Base-by-base conservation (phyloP, 2,329 filamentous ascomycete genomes). In the Fusarium paranaense region DNA sequence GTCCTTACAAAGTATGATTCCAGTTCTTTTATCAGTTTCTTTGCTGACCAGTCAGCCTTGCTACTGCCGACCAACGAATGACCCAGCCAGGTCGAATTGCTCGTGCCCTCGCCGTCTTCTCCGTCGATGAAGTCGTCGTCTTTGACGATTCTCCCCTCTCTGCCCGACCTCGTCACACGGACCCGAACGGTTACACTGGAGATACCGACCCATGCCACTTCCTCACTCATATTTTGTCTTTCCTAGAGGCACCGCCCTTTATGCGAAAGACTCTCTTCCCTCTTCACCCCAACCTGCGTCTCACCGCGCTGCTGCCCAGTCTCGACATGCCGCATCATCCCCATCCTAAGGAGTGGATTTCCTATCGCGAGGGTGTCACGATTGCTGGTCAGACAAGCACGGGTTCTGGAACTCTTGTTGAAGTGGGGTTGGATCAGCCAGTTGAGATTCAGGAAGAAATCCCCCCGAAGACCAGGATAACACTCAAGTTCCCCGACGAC, bases 251-350 rank as follows among this genome's bases (percentile, higher is more conserved):
- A 6, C 95, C 95, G 33, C 94, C 94, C 1, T 93, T 97, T 82
- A 91, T 97, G 83, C 91, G 94, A 77, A 92, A 91, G 80, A 83
- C 87, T 2, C 86, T 97, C 5, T 96, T 97, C 76, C 92, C 92
- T 1, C 85, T 95, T 71, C 94, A 97, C 79, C 91, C 93, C 11
- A 95, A 97, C 79, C 86, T 97, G 47, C 87, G 90, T 42, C 90
- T 90, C 14, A 94, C 93, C 42, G 94, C 94, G 9, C 87, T 92
- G 42, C 85, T 97, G 32, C 93, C 93, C 0, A 94, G 90, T 78
- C 85, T 97, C 66, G 95, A 97, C 80, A 94, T 97, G 88, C 95
- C 95, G 18, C 94, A 96, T 81, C 95, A 97, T 82, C 87, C 95
- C 10, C 89, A 93, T 72, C 88, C 89, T 16, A 90, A 92, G 63